These are phyloP conservation scores for Cyberlindnera galapagoensis DNA, from an alignment of 805 yeast genomes.

Conservation along the genomic window DNA sequence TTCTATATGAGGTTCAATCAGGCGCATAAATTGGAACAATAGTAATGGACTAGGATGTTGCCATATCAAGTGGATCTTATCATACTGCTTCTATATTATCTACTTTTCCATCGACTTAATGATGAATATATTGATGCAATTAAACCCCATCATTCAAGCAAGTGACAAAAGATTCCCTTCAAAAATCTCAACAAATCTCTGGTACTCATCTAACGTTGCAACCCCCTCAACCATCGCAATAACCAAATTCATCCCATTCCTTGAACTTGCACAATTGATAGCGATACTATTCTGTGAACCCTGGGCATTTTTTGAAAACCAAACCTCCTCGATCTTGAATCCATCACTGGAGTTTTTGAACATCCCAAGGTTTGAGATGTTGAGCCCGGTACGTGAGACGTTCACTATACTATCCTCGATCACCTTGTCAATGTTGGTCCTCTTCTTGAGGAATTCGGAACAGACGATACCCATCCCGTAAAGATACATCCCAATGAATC, in stretches of 20 bases:
- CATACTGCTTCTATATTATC: too few relatives aligned
- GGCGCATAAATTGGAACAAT: too few relatives aligned
- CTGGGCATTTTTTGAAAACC: conserved; percentile 12
- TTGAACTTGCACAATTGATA: conserved; percentile 6
- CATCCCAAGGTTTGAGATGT: conserved; percentile 19
- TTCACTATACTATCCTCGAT: conserved; percentile 7
- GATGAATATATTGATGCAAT: too few relatives aligned
- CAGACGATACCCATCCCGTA: conserved; percentile 18
- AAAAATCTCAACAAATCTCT: conserved; percentile 7
- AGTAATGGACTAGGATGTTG: too few relatives aligned
- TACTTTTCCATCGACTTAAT: too few relatives aligned
- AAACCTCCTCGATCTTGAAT: conserved; percentile 10
- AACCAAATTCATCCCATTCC: conserved; percentile 13
- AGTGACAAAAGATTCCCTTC: conserved; percentile 5
- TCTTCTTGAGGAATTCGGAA: conserved; percentile 2
- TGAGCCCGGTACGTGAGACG: conserved; percentile 9
- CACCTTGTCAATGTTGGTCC: conserved; percentile 13
- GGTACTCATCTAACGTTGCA: conserved; percentile 4
- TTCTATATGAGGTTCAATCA: too few relatives aligned
- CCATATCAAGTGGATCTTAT: too few relatives aligned
- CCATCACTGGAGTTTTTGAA: not conserved
- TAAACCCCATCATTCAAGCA: too few relatives aligned
- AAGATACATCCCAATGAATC: conserved; percentile 4
- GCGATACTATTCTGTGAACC: conserved; percentile 12
- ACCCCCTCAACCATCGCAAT: conserved; percentile 12